Evolutionary conservation across 106 monocot genomes (phyloP), one percentile per base, ranked within the genome.

Genomic region (Allium cepa): DNA sequence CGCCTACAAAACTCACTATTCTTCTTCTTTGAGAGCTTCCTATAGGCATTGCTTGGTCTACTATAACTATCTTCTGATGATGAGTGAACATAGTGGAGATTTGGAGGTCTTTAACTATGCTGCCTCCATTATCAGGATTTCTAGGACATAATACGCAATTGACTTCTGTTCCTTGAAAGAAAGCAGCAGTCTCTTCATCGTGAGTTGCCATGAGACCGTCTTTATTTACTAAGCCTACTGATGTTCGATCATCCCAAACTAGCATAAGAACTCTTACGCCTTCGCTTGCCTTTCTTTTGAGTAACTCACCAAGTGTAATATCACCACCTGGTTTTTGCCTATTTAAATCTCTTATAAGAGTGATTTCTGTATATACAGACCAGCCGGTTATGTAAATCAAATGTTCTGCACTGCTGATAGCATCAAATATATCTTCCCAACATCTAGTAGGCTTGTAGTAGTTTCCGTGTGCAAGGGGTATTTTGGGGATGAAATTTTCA

Each of bases 41-140:
- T 15, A 13, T 59, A 13, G 75, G 75, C 75, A 75, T 75, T 66
- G 50, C 68, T n/a, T 75, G 68, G 49, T 75, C 75, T 49, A 75
- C 75, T 46, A 75, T 59, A n/a, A 75, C 75, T 61, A 75, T 75
- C 61, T 75, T 75, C 28, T 75, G 75, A 68, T 75, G 75, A 11
- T 75, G 75, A 62, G 75, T 75, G 60, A 75, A 75, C 75, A 75
- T 75, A 17, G 75, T 47, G 8, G 75, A 50, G 49, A 75, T 75
- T 57, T 75, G 60, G 57, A 75, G 53, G 62, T 68, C 75, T 66
- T 75, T 67, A 60, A 75, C 68, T 53, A 75, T 13, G 59, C 75
- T 75, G 52, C 75, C 75, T 8, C 75, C 75, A 62, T 75, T 49
- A 17, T 75, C 75, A 17, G 75, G 75, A 53, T 75, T 75, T 10